A percentile compares a stretch with the other conserved stretches of the same genome.
Conservation (phyloP, 352 stramenopile species). For the Globisporangium lucens region DNA sequence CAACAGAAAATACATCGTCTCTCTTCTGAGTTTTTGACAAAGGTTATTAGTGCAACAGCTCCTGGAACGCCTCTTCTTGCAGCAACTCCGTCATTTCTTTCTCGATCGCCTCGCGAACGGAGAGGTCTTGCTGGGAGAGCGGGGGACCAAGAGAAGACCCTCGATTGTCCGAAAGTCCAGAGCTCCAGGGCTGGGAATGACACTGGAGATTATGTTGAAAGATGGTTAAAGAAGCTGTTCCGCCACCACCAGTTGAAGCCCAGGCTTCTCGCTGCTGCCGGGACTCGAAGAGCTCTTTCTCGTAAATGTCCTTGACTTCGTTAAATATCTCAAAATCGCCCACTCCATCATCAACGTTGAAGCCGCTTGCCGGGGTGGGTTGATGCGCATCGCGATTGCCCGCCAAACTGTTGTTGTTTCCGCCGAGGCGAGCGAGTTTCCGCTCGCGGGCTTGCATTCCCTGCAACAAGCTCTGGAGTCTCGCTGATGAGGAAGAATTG, state of each 20-base stretch:
- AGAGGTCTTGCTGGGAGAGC: constrained; percentile 16
- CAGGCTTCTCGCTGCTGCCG: constrained; percentile 5
- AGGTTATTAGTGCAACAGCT: constrained; percentile 4
- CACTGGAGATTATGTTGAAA: neutral
- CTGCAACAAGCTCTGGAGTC: constrained; percentile 24
- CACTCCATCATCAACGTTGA: constrained; percentile 11
- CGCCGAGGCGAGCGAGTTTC: constrained; percentile 19
- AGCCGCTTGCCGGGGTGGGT: neutral
- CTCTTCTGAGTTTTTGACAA: neutral
- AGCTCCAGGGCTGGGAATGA: neutral
- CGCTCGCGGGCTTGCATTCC: constrained; percentile 30
- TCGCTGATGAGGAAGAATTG: constrained; percentile 6
- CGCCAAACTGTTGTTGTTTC: neutral
- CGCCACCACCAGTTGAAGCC: constrained; percentile 24
- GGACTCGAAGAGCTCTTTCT: constrained; percentile 18
- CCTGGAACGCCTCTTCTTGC: constrained; percentile 19
- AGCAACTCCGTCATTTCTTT: constrained; percentile 33
- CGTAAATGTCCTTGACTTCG: constrained; percentile 32
- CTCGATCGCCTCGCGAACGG: constrained; percentile 35
- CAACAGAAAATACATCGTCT: constrained; percentile 10
- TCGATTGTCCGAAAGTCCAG: neutral
- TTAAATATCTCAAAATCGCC: constrained; percentile 21
- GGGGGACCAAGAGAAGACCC: neutral
- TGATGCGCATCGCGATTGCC: neutral
- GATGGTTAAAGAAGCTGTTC: neutral